A percentile compares a stretch with the other conserved stretches of the same genome.
Conservation (phyloP, 345 rosid species). For the Cardamine occulta region DNA sequence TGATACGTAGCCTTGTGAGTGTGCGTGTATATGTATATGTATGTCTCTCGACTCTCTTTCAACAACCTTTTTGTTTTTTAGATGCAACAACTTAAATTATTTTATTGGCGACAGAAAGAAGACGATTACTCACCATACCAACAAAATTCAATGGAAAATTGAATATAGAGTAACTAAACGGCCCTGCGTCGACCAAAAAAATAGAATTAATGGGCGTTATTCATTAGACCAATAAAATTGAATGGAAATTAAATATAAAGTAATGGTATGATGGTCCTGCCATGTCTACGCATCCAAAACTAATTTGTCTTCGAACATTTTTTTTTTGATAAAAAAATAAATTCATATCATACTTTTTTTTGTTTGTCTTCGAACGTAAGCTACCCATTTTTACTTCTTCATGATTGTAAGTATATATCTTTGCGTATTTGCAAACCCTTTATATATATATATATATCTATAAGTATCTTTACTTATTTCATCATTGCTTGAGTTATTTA, state of each 20-base stretch:
- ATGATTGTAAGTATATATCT: conserved; percentile 20
- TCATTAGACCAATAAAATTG: conserved; percentile 34
- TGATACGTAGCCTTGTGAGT: background rate
- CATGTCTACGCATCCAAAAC: conserved; percentile 34
- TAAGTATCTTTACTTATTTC: background rate
- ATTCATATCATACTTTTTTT: too few species aligned
- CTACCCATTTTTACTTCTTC: conserved; percentile 29
- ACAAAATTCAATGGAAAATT: conserved; percentile 20
- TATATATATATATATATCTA: too few species aligned
- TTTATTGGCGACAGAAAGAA: conserved; percentile 10
- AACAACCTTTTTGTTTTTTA: conserved; percentile 9
- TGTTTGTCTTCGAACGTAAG: conserved; percentile 17
- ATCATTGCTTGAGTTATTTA: conserved; percentile 4
- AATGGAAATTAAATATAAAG: conserved; percentile 37
- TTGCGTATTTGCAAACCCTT: background rate
- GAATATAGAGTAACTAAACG: conserved; percentile 28
- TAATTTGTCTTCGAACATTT: conserved; percentile 25
- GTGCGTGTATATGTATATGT: background rate
- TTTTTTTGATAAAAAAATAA: too few species aligned
- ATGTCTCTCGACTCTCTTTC: conserved; percentile 13
- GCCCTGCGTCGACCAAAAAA: conserved; percentile 15
- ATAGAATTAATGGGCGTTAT: conserved; percentile 27
- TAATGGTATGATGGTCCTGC: conserved; percentile 42
- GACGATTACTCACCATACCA: conserved; percentile 32
- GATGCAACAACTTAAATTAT: background rate